These are phyloP conservation scores for Fusarium lyarnte DNA, from an alignment of 2,329 filamentous ascomycete genomes.

Conservation along the genomic window DNA sequence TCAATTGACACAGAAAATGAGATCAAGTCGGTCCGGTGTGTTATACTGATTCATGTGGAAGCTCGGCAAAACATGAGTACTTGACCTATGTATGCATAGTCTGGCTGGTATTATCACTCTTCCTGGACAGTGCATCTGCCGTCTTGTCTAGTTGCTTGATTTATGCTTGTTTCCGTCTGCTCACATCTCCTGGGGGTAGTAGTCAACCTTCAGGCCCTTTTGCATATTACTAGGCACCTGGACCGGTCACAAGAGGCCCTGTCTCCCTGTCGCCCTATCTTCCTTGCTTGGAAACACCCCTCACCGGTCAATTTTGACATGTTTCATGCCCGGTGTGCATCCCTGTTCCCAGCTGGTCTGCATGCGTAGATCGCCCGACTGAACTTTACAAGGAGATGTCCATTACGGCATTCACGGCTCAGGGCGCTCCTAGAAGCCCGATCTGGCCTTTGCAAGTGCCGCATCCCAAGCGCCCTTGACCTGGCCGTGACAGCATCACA, in stretches of 20 bases:
- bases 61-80: not conserved
- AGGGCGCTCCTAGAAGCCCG: not conserved
- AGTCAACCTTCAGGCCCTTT: conserved; percentile 6
- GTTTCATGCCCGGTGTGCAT: conserved; percentile 24
- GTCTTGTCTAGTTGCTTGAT: conserved; percentile 6
- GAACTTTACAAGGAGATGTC: conserved; percentile 7
- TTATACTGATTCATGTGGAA: not conserved
- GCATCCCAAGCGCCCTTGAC: conserved; percentile 12
- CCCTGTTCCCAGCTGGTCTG: conserved; percentile 20
- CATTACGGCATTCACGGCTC: conserved; percentile 17
- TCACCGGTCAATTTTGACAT: conserved; percentile 39
- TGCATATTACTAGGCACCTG: conserved; percentile 9
- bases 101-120: not conserved
- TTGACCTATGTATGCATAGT: not conserved
- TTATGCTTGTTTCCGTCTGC: conserved; percentile 32
- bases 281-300: conserved; percentile 8
- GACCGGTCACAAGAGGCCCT: conserved; percentile 28
- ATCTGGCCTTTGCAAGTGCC: conserved; percentile 18
- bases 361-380: conserved; percentile 30
- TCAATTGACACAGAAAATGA: not conserved
- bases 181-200: not conserved
- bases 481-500: conserved; percentile 13
- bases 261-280: conserved; percentile 8
- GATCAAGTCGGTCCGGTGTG: not conserved
- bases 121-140: not conserved